Base-by-base conservation (phyloP, 495 filamentous ascomycete genomes). In the Talaromyces borbonicus region DNA sequence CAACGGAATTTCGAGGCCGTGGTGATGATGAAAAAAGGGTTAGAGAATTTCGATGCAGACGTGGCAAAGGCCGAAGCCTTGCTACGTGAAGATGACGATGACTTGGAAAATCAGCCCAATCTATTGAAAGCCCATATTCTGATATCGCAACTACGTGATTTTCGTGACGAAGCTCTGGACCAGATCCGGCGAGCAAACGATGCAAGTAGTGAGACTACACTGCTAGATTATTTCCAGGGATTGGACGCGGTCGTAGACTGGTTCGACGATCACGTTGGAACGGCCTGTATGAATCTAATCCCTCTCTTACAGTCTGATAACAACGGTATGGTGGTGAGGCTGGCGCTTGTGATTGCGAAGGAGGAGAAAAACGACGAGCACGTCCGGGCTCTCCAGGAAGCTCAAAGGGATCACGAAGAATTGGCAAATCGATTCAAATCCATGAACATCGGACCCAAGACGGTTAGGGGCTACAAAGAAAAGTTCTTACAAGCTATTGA, bases 361-460 rank as follows among this genome's bases (percentile, higher is more conserved):
- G 92, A 99, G 59, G 93, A 97, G 68, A 90, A 89, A 69, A 90
- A 84, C 46, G 92, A 99, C 58, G 85, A 87, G 56, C 83, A 86
- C 37, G 87, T 94, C 19, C 73, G 84, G 50, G 92, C 92, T 3
- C 64, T 97, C 41, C 88, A 95, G 56, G 90, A 95, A 56, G 93
- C 93, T 4, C 79, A 96, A 60, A 87, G 85, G 49, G 90, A 95
- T 52, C 90, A 96, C 60, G 86, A 89, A 56, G 92, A 96, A 54
- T 80, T 99, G 52, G 90, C 89, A 23, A 81, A 81, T 16, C 74
- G 88, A 20, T 96, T 99, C 67, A 92, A 95, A 65, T 89, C 85
- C 23, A 94, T 99, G 63, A 87, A 85, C 1, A 84, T 88, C 48
- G 89, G 88, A 1, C 85, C 89, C 1, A 90, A 92, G 65, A 83